Percentiles rank a stretch among this genome's conserved stretches.
phyloP scores from a whole-genome alignment of 208 protist genomes.

The Trypanosoma avium region DNA sequence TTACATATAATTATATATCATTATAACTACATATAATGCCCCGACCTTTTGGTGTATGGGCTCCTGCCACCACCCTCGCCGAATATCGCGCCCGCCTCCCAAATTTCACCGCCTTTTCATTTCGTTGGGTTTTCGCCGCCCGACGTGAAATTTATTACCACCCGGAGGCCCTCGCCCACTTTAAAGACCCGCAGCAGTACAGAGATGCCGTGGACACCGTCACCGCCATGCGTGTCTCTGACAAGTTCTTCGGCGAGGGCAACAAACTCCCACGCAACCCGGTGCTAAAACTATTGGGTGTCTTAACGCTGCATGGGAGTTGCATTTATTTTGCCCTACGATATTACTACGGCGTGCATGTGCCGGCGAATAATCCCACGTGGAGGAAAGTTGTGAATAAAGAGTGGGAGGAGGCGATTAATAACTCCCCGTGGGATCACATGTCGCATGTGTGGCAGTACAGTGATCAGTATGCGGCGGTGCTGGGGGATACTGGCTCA shows the following conservation, averaged over 20 bases:
- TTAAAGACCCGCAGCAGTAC: slow-evolving; percentile 88
- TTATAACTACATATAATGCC: no score
- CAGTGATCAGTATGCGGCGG: slow-evolving; percentile 74
- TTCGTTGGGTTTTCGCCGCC: slow-evolving; percentile 43
- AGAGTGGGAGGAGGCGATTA: slow-evolving; percentile 91
- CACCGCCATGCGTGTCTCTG: slow-evolving; percentile 69
- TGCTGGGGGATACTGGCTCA: slow-evolving; percentile 56
- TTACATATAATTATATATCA: no score
- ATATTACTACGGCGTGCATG: slow-evolving; percentile 75
- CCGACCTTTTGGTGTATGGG: slow-evolving; percentile 86
- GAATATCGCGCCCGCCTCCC: slow-evolving; percentile 82
- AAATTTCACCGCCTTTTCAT: slow-evolving; percentile 50
- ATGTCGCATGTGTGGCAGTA: slow-evolving; percentile 91
- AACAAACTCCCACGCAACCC: slow-evolving; percentile 67
- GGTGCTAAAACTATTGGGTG: slow-evolving; percentile 37
- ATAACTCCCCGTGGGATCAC: slow-evolving; percentile 89
- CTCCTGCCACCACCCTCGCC: slow-evolving; percentile 80
- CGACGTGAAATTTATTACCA: slow-evolving; percentile 80
- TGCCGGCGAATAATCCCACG: slow-evolving; percentile 86
- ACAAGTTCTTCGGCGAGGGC: slow-evolving; percentile 87
- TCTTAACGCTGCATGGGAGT: slow-evolving; percentile 43
- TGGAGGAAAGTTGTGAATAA: slow-evolving; percentile 90
- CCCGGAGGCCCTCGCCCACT: slow-evolving; percentile 81
- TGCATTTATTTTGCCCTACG: slow-evolving; percentile 44
- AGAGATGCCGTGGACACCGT: slow-evolving; percentile 83